Evolutionary conservation across 495 filamentous ascomycete species (phyloP).

Genomic region (Cudoniella acicularis): DNA sequence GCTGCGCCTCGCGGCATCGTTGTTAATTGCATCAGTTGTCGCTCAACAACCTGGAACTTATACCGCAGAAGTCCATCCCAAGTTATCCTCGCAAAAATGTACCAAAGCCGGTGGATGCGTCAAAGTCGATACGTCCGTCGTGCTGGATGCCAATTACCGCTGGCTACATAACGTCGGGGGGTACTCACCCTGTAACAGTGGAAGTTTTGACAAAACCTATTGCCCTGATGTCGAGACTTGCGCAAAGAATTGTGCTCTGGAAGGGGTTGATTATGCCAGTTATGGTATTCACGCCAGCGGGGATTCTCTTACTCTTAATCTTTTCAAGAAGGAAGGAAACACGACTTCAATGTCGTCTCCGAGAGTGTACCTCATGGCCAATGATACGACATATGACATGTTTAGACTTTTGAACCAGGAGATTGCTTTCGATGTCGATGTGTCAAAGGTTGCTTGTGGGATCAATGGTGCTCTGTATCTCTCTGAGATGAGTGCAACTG

Average conservation of each 20-base stretch:
- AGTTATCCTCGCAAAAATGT: slow-evolving; percentile 43
- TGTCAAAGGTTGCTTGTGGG: slow-evolving; percentile 61
- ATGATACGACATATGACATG: slow-evolving; percentile 56
- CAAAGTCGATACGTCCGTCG: slow-evolving; percentile 47
- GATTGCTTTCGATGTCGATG: slow-evolving; percentile 67
- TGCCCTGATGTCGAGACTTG: slow-evolving; percentile 52
- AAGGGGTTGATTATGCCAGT: slow-evolving; percentile 53
- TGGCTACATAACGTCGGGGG: slow-evolving; percentile 49
- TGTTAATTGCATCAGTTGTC: slow-evolving; percentile 13
- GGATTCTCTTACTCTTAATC: slow-evolving; percentile 48
- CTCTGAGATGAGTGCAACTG: slow-evolving; percentile 59
- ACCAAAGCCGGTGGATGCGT: slow-evolving; percentile 37
- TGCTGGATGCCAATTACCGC: slow-evolving; percentile 63
- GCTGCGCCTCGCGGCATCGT: slow-evolving; percentile 1
- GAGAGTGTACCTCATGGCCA: slow-evolving; percentile 56
- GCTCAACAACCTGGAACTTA: slow-evolving; percentile 26
- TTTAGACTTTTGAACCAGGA: slow-evolving; percentile 58
- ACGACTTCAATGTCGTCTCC: slow-evolving; percentile 55
- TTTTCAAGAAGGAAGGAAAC: slow-evolving; percentile 44
- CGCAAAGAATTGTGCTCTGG: slow-evolving; percentile 54
- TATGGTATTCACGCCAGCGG: slow-evolving; percentile 56
- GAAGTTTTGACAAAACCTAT: slow-evolving; percentile 51
- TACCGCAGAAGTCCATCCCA: slow-evolving; percentile 42
- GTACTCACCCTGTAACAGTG: slow-evolving; percentile 59
- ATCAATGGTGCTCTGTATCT: slow-evolving; percentile 73